These are phyloP conservation scores for Gracilaria vermiculophylla DNA, from an alignment of 23 red algal genomes.

Conservation along the genomic window DNA sequence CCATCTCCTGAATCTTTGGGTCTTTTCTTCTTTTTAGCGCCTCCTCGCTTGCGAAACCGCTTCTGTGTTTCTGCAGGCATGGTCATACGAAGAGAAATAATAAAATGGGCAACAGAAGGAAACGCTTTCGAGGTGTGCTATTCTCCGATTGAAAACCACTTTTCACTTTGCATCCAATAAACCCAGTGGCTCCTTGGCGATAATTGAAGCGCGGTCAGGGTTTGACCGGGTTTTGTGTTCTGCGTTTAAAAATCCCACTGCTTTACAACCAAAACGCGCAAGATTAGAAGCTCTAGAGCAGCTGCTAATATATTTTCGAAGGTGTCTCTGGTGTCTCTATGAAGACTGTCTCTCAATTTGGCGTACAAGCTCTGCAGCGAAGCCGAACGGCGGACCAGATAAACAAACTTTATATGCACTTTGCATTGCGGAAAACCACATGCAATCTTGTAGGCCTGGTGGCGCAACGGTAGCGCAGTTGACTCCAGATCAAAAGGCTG, in stretches of 20 bases:
- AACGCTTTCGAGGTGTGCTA: background rate
- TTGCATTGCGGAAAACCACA: background rate
- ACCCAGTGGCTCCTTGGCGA: background rate
- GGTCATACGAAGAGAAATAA: background rate
- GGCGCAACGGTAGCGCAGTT: conserved; percentile 80
- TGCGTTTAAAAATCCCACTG: too few species aligned
- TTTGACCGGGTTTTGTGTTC: too few species aligned
- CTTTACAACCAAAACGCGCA: too few species aligned
- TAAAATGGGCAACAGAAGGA: background rate
- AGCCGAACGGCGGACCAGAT: background rate
- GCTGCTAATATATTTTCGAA: too few species aligned
- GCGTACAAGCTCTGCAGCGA: too few species aligned
- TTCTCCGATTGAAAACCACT: background rate
- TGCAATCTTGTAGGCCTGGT: conserved; percentile 46
- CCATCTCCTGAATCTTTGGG: background rate
- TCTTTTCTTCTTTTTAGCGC: conserved; percentile 66
- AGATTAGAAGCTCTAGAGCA: too few species aligned
- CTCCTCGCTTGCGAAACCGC: conserved; percentile 49
- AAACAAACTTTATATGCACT: background rate
- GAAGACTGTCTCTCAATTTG: too few species aligned
- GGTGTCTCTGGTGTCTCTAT: too few species aligned
- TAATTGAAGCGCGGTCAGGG: too few species aligned
- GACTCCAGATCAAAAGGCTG: conserved; percentile 81
- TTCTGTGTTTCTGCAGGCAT: background rate
- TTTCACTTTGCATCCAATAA: background rate